Conservation (phyloP, 192 early-diverging fungal species). For the Haplosporangium gracile region DNA sequence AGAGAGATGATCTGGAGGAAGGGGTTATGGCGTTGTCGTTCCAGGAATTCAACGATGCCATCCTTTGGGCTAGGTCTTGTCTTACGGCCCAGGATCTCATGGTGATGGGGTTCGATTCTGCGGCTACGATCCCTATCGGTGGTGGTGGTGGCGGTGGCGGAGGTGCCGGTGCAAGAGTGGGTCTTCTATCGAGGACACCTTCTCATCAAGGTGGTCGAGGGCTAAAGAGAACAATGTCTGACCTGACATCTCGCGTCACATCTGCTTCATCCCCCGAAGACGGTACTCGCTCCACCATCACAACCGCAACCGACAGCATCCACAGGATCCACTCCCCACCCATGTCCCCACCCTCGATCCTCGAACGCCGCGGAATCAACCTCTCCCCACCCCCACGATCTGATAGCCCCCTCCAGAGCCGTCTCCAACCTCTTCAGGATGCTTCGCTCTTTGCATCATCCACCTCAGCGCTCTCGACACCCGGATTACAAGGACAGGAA, state of each 20-base stretch:
- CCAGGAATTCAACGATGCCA: constrained; percentile 40
- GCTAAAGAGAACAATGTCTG: neutral
- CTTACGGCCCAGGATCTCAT: constrained; percentile 48
- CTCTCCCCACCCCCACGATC: constrained; percentile 13
- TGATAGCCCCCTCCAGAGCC: constrained; percentile 3
- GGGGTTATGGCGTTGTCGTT: constrained; percentile 26
- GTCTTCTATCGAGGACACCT: neutral
- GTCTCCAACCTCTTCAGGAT: constrained; percentile 3
- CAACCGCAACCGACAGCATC: neutral
- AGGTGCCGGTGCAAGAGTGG: neutral
- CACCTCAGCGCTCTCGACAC: constrained; percentile 1
- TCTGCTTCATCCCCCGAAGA: constrained; percentile 23
- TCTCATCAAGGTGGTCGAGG: neutral
- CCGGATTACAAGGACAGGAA: too few species aligned
- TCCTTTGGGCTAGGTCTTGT: constrained; percentile 36
- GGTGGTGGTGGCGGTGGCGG: neutral
- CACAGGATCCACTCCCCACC: neutral
- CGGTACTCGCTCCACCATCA: neutral
- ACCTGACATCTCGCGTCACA: constrained; percentile 13
- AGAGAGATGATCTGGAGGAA: constrained; percentile 7
- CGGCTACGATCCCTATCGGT: neutral
- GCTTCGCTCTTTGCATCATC: neutral
- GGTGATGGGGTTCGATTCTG: constrained; percentile 39
- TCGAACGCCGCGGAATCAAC: constrained; percentile 40
- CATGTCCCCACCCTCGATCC: constrained; percentile 23